Evolutionary conservation across 305 asterid genomes (phyloP).

Genomic region (Lippia alba): DNA sequence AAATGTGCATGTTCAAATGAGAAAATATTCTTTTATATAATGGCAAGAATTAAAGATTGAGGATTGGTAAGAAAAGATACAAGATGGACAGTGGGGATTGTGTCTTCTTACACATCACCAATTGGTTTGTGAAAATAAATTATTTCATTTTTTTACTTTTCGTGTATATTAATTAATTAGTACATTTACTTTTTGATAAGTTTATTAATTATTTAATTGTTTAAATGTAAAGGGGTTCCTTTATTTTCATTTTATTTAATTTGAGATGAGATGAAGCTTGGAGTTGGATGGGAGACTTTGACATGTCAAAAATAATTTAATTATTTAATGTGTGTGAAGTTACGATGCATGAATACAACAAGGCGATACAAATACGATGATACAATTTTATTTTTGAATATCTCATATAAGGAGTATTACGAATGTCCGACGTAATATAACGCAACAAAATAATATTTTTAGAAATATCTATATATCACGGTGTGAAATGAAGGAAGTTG

Average conservation of each 20-base stretch:
- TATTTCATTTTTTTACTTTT: not conserved
- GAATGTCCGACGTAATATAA: no score
- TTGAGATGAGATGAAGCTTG: constrained; percentile 1
- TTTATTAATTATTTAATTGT: not conserved
- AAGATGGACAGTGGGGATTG: constrained; percentile 20
- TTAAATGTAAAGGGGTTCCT: not conserved
- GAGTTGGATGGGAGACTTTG: constrained; percentile 30
- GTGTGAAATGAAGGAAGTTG: no score
- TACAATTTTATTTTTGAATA: no score
- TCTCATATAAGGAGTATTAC: no score
- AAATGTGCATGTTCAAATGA: no score
- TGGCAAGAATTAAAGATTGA: not conserved
- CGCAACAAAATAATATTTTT: no score
- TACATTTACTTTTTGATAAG: no score
- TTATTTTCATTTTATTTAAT: not conserved
- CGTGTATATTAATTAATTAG: no score
- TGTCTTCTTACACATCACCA: constrained; percentile 10
- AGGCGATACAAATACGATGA: no score
- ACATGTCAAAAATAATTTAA: constrained; percentile 32
- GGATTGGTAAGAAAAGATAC: constrained; percentile 40
- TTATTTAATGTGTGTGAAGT: constrained; percentile 7
- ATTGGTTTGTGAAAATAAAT: not conserved
- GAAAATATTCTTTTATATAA: no score
- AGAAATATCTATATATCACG: no score
- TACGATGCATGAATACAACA: no score